Percentiles rank a stretch among this genome's conserved stretches.
These are phyloP conservation scores for Yamadazyma oceani DNA, from an alignment of 1,139 yeast genomes.

Conservation along the genomic window DNA sequence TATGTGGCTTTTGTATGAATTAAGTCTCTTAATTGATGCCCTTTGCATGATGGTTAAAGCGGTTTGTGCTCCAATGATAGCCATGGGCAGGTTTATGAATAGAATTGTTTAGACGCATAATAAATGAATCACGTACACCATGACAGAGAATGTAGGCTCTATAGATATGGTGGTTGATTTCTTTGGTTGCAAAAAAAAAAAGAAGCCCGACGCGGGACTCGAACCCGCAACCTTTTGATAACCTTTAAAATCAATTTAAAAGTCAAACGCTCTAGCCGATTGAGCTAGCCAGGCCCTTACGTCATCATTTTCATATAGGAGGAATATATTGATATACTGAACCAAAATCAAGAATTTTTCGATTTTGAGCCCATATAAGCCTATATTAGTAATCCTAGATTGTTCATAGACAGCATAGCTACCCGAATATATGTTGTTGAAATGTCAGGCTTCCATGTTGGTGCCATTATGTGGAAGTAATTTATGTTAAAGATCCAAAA, in stretches of 20 bases:
- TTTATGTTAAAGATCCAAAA: too few relatives aligned
- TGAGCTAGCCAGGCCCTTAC: slow-evolving; percentile 17
- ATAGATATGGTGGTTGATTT: neutral
- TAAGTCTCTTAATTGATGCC: slow-evolving; percentile 45
- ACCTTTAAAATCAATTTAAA: slow-evolving; percentile 10
- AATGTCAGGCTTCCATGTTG: too few relatives aligned
- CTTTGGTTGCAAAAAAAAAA: slow-evolving; percentile 8
- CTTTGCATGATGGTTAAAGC: slow-evolving; percentile 50
- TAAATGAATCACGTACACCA: neutral
- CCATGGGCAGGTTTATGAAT: slow-evolving; percentile 47
- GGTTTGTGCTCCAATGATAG: slow-evolving; percentile 50
- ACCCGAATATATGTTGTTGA: too few relatives aligned
- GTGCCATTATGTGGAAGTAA: too few relatives aligned
- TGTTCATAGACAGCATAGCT: too few relatives aligned
- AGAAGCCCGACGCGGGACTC: slow-evolving; percentile 20
- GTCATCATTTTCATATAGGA: neutral
- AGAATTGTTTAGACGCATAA: slow-evolving; percentile 28
- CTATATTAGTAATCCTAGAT: too few relatives aligned
- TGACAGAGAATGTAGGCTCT: too few relatives aligned
- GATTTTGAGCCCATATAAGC: too few relatives aligned
- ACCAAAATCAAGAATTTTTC: too few relatives aligned
- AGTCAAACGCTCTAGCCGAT: slow-evolving; percentile 19
- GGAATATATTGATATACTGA: too few relatives aligned
- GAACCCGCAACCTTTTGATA: slow-evolving; percentile 21
- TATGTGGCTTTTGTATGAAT: slow-evolving; percentile 45